Evolutionary conservation across 129 eudicot genomes (phyloP), one percentile per base, ranked within the genome.

Genomic region (Saposhnikovia divaricata): DNA sequence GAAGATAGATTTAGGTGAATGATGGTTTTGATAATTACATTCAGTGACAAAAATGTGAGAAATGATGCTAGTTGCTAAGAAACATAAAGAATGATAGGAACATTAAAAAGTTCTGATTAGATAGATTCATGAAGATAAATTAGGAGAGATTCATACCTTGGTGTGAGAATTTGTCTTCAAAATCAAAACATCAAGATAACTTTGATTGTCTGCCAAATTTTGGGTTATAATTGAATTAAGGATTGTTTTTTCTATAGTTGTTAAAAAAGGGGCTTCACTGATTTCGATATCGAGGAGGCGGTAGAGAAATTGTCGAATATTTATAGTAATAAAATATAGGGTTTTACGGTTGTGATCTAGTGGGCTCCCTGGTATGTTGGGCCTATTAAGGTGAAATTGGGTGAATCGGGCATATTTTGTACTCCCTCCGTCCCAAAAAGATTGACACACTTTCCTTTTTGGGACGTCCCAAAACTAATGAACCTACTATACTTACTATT

Each of bases 31-130:
- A 4, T 4, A 16, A 6, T 0, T 51, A 5, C n/a, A 51, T 51
- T 4, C 59, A 51, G 7, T 51, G 9, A 51, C 4, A 85, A 80
- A 93, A 97, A 96, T 81, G 87, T 91, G 71, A 88, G 97, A 87
- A 89, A 89, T 82, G 88, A 15, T 78, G 96, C 89, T 43, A 96
- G 88, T 11, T 78, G 96, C 89, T 43, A 96, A 91, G 83, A 86
- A 83, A 81, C 87, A 81, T 68, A 89, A 91, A 88, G 88, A 85
- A 42, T 76, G 53, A 11, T 86, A 34, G 93, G 65, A 90, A 87
- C 83, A 91, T 88, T 45, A 77, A 86, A 75, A 87, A 81, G 80
- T 83, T 89, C 46, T 88, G 37, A 83, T n/a, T 10, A 4, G 69
- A 51, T 51, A 86, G 79, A 82, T 88, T 86, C 28, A 89, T 97